Base-by-base conservation (phyloP, 768 basidiomycete species). In the Gymnopilus dilepis region DNA sequence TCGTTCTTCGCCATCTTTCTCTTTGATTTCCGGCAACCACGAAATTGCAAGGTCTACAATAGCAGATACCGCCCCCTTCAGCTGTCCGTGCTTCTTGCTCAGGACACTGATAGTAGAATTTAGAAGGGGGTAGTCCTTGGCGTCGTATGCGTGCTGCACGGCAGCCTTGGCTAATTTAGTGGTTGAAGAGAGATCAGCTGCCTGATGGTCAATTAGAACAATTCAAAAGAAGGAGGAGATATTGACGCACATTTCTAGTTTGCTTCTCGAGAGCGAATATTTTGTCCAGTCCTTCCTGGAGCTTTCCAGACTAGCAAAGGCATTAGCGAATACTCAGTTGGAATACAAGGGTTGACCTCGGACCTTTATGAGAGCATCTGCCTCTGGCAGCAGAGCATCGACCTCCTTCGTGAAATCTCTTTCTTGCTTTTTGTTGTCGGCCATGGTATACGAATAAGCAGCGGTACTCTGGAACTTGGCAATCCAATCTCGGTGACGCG, bases 81-180 rank as follows among this genome's bases (percentile, higher is more conserved):
- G 81, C 72, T 99, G 97, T 0, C 97, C 97, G 74, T 99, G 97
- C 70, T 98, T 99, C 84, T 97, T 98, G 76, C 90, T 99, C 95
- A 1, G 97, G 95, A 76, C 98, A 95, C 70, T 98, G 97, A 84
- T 97, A 97, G 77, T 90, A 90, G 66, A 79, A 71, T 95, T 95
- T 59, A 96, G 77, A 56, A 86, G 81, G 31, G 81, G 74, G 70
- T 88, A 88, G 70, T 97, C 84, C 60, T 82, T 82, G 22, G 87
- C 86, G 64, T 88, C 78, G 73, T 93, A 94, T 63, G 85, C 85
- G 63, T 94, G 82, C 62, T 89, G 83, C 28, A 87, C 76, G 62
- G 92, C 83, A 33, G 90, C 81, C 71, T 89, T 90, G 56, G 89
- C 90, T 19, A 99, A 86, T 48, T 90, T 86, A 33, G 91, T 90